Evolutionary conservation across 2,329 filamentous ascomycete species (phyloP).

Genomic region (Cladobotryum mycophilum): DNA sequence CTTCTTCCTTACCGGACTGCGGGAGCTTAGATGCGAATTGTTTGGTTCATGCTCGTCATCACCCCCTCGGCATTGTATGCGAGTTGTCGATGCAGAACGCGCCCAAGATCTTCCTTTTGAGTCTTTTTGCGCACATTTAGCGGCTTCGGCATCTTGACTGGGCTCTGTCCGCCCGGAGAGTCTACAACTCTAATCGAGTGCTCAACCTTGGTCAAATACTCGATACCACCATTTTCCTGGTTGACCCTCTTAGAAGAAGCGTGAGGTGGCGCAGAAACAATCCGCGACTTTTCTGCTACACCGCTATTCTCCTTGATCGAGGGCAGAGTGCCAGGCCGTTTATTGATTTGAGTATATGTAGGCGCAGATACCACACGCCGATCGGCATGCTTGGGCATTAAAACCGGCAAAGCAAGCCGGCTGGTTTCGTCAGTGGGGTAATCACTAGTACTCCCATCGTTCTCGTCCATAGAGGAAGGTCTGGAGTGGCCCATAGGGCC

Average conservation of each 20-base stretch:
- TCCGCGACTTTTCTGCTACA: conserved; percentile 33
- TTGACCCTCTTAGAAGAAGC: conserved; percentile 23
- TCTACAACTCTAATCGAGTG: conserved; percentile 52
- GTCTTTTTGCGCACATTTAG: conserved; percentile 38
- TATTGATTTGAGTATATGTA: conserved; percentile 35
- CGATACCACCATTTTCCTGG: conserved; percentile 33
- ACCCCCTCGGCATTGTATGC: conserved; percentile 12
- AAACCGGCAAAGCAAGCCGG: conserved; percentile 24
- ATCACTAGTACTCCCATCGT: background rate
- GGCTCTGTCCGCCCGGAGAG: conserved; percentile 36
- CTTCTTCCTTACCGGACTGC: conserved; percentile 33
- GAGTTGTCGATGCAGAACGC: conserved; percentile 15
- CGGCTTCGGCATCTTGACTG: conserved; percentile 30
- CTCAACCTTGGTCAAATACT: conserved; percentile 40
- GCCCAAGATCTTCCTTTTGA: conserved; percentile 17
- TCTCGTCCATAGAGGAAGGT: conserved; percentile 20
- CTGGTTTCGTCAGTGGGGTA: conserved; percentile 18
- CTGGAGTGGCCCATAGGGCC: conserved; percentile 18
- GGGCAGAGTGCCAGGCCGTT: conserved; percentile 36
- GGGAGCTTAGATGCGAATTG: background rate
- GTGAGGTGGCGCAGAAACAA: conserved; percentile 41
- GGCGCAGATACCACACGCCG: conserved; percentile 48
- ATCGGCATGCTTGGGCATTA: conserved; percentile 31
- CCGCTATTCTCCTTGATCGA: conserved; percentile 42
- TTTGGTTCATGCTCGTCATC: conserved; percentile 17